phyloP scores from a whole-genome alignment of 768 basidiomycete species.

The Sutorius australiensis region DNA sequence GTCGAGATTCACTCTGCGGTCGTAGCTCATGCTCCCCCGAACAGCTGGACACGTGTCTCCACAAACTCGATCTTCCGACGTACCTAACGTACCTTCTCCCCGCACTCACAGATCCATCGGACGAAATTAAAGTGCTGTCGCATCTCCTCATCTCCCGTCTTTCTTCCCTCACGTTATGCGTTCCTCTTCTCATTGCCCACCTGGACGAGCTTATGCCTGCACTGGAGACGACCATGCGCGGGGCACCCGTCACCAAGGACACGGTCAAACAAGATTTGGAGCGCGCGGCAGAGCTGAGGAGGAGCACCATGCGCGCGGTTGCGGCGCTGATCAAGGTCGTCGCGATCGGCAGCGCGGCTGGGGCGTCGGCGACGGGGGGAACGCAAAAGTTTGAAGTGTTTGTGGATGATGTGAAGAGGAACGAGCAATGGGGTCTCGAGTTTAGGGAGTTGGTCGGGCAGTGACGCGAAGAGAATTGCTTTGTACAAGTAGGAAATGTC shows the following conservation, averaged over 20 bases:
- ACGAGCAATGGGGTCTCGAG: constrained; percentile 61
- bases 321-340: constrained; percentile 78
- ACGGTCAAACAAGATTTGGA: constrained; percentile 93
- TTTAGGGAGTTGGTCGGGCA: constrained; percentile 39
- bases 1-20: neutral
- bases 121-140: constrained; percentile 96
- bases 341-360: constrained; percentile 52
- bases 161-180: constrained; percentile 58
- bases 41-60: constrained; percentile 88
- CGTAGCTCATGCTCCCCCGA: neutral
- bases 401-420: constrained; percentile 70
- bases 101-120: constrained; percentile 83
- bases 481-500: neutral
- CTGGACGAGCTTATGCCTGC: constrained; percentile 82
- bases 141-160: constrained; percentile 95
- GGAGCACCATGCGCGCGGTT: constrained; percentile 84
- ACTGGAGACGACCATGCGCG: constrained; percentile 87
- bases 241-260: constrained; percentile 85
- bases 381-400: constrained; percentile 67
- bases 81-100: constrained; percentile 79
- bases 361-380: constrained; percentile 21
- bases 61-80: constrained; percentile 80
- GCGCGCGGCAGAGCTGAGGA: constrained; percentile 84
- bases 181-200: constrained; percentile 45
- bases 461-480: constrained; percentile 4